Evolutionary conservation across 345 rosid species (phyloP).

Genomic region (Dipteronia sinensis): DNA sequence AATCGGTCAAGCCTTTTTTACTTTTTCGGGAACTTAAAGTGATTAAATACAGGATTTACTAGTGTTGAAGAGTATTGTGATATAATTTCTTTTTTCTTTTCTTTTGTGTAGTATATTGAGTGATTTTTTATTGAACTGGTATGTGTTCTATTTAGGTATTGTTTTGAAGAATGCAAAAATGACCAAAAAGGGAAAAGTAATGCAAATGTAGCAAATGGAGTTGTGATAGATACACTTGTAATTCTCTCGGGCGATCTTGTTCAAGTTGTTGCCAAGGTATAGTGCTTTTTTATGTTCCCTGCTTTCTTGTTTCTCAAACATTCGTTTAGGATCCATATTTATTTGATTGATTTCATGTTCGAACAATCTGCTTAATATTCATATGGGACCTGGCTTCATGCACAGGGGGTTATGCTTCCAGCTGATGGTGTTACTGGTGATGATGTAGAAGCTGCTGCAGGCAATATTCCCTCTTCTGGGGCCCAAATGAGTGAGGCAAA

Average conservation of each 20-base stretch:
- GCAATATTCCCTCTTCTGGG: slow-evolving; percentile 31
- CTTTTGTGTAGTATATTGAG: not conserved
- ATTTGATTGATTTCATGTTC: slow-evolving; percentile 10
- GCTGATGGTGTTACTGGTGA: slow-evolving; percentile 45
- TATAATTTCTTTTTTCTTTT: not conserved
- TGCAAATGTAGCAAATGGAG: slow-evolving; percentile 57
- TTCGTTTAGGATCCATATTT: not conserved
- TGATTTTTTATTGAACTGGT: not conserved
- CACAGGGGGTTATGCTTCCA: slow-evolving; percentile 65
- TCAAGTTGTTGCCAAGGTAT: slow-evolving; percentile 84
- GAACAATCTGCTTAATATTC: slow-evolving; percentile 16
- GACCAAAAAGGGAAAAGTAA: slow-evolving; percentile 66
- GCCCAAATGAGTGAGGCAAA: slow-evolving; percentile 23
- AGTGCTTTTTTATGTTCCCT: slow-evolving; percentile 8
- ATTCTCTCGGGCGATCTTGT: slow-evolving; percentile 68
- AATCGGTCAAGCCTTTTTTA: not conserved
- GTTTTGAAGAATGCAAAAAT: slow-evolving; percentile 82
- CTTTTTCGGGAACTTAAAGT: not conserved
- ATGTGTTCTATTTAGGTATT: slow-evolving; percentile 50
- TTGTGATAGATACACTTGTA: slow-evolving; percentile 66
- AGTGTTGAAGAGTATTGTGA: not conserved
- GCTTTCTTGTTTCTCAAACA: not conserved
- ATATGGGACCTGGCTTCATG: slow-evolving; percentile 11
- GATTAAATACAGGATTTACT: not conserved
- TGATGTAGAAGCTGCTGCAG: slow-evolving; percentile 44